Percentiles rank a stretch among this genome's conserved stretches.
phyloP scores from a whole-genome alignment of 768 basidiomycete species.

The Pleurotus pulmonarius region DNA sequence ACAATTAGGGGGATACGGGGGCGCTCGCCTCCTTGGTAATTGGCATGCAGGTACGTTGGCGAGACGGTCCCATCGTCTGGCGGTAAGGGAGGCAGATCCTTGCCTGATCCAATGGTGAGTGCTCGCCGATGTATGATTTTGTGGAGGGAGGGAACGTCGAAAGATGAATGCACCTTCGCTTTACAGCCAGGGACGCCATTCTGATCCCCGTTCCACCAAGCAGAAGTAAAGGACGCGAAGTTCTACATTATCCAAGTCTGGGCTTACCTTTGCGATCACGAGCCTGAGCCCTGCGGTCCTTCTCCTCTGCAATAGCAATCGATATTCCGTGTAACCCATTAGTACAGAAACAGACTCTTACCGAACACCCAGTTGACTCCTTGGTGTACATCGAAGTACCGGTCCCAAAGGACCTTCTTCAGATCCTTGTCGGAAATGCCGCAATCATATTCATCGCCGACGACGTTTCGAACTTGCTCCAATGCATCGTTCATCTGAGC shows the following conservation, averaged over 20 bases:
- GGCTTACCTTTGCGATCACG: constrained; percentile 85
- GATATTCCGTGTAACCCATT: constrained; percentile 7
- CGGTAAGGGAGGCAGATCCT: constrained; percentile 17
- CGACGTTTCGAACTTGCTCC: constrained; percentile 58
- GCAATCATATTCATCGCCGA: constrained; percentile 64
- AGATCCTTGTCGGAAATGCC: constrained; percentile 75
- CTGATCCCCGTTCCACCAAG: constrained; percentile 16
- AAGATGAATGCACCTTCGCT: constrained; percentile 64
- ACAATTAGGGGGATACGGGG: constrained; percentile 59
- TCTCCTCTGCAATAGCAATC: constrained; percentile 52
- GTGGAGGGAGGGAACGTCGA: constrained; percentile 13
- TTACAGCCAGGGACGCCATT: constrained; percentile 38
- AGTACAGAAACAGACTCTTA: constrained; percentile 30
- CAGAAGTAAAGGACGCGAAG: constrained; percentile 12
- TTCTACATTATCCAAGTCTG: constrained; percentile 25
- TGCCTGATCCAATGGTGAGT: constrained; percentile 2
- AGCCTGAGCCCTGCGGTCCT: constrained; percentile 56
- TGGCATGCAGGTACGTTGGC: constrained; percentile 3
- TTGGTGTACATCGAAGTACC: constrained; percentile 79
- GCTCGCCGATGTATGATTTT: neutral
- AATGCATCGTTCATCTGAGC: constrained; percentile 70
- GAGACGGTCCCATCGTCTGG: constrained; percentile 7
- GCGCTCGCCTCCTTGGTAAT: constrained; percentile 23
- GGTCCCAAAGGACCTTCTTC: constrained; percentile 81
- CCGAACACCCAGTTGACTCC: constrained; percentile 73